Evolutionary conservation across 2,329 filamentous ascomycete species (phyloP), one percentile per base, ranked within the genome.

Genomic region (Uncinocarpus reesii): DNA sequence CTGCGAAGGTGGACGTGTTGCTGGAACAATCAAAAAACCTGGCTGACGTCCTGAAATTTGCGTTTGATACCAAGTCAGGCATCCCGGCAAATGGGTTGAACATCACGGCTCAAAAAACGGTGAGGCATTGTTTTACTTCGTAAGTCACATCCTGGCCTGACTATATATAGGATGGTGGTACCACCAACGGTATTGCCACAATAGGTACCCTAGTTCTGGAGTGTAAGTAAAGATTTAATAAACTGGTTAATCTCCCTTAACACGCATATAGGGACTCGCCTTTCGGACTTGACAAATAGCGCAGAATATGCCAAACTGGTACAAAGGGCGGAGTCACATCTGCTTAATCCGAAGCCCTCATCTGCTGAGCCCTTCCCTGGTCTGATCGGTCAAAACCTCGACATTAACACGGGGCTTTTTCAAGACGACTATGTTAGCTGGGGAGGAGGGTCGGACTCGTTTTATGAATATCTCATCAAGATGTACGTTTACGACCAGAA

Each of bases 381-480:
- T 7, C 71, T 94, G 16, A 65, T 90, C 0, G 87, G 87, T 4
- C 80, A 75, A 23, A 68, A 76, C 41, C 74, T 94, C 32, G 71
- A 79, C 55, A 74, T 86, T 52, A 60, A 68, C 1, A 79, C 76
- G 2, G 87, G 87, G 16, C 58, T 70, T 6, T 90, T 93, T 56
- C 56, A 76, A 11, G 78, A 90, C 59, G 75, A 75, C 20, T 59
- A 56, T 1, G 86, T 88, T 44, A 83, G 84, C 37, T 94, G 86
- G 86, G 76, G 78, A 32, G 86, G 83, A 43, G 83, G 84, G 5
- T 77, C 76, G 24, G 86, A 93, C 63, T 86, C 80, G 36, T 93
- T 83, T 67, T 94, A 93, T 67, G 86, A 93, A 66, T 93, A 93
- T 59, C 76, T 94, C 26, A 82, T 94, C 64, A 94, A 94, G 71